Conservation (phyloP, 179 eudicot genomes). For the Patellifolia procumbens region DNA sequence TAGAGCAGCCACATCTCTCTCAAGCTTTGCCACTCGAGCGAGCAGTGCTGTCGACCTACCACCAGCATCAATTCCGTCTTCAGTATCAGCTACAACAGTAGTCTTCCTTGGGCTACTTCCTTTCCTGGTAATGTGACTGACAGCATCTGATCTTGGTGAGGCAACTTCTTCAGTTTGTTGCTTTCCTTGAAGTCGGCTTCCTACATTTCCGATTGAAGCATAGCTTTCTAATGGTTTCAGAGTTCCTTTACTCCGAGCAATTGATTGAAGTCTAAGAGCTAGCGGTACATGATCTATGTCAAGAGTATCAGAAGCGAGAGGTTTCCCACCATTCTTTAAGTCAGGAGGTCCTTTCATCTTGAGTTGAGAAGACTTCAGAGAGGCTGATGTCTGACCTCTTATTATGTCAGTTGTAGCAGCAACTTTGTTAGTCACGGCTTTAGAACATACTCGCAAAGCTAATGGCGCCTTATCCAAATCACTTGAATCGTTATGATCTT, state of each 20-base stretch:
- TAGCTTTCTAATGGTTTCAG: slow-evolving; percentile 18
- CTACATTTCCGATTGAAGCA: too few relatives aligned
- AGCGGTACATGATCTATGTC: slow-evolving; percentile 27
- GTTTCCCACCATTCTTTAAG: not conserved
- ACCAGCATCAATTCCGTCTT: not conserved
- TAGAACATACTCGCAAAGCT: slow-evolving; percentile 13
- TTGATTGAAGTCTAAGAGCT: slow-evolving; percentile 24
- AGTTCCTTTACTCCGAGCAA: not conserved
- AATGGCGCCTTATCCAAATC: slow-evolving; percentile 27
- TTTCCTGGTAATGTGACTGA: slow-evolving; percentile 18
- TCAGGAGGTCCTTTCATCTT: not conserved
- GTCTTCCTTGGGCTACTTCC: slow-evolving; percentile 3
- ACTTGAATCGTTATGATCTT: not conserved
- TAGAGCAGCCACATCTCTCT: slow-evolving; percentile 22
- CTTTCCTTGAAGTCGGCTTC: too few relatives aligned
- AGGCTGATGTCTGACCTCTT: not conserved
- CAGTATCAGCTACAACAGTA: too few relatives aligned
- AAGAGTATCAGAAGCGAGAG: not conserved
- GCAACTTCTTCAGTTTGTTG: slow-evolving; percentile 19
- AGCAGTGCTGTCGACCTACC: not conserved
- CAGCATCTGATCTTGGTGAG: slow-evolving; percentile 15
- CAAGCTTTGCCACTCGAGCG: slow-evolving; percentile 21
- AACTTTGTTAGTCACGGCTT: not conserved
- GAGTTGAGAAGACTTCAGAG: not conserved
- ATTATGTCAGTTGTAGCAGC: not conserved